A percentile compares a stretch with the other conserved stretches of the same genome.
phyloP scores from a whole-genome alignment of 106 monocot genomes.

The Platanthera guangdongensis region DNA sequence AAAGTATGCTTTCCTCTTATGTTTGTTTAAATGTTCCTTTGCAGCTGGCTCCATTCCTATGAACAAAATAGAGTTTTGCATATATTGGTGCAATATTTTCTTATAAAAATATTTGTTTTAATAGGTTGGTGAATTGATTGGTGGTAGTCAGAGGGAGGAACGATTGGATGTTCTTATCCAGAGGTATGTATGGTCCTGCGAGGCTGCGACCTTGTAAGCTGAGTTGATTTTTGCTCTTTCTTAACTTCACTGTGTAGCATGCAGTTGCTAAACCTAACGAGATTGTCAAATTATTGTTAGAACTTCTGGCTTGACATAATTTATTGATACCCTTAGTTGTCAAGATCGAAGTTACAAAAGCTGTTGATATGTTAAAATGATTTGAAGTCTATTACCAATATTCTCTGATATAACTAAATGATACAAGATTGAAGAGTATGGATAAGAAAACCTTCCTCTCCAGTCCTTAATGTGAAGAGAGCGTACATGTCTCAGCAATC shows the following conservation, averaged over 20 bases:
- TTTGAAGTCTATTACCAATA: too few relatives aligned
- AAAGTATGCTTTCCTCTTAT: constrained; percentile 30
- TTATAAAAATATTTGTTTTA: neutral
- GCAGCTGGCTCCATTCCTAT: neutral
- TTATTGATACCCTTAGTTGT: neutral
- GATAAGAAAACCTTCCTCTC: too few relatives aligned
- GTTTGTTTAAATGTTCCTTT: neutral
- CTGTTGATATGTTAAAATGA: neutral
- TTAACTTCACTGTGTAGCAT: neutral
- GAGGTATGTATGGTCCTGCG: constrained; percentile 38
- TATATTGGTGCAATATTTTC: neutral
- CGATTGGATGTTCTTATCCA: constrained; percentile 56
- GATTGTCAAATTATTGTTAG: neutral
- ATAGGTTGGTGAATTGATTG: constrained; percentile 91
- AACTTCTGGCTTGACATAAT: neutral
- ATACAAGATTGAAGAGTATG: too few relatives aligned
- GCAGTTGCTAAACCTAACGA: neutral
- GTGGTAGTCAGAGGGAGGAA: constrained; percentile 96
- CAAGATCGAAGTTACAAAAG: neutral
- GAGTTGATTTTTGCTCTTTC: neutral
- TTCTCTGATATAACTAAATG: too few relatives aligned
- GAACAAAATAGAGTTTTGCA: neutral
- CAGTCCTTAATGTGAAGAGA: too few relatives aligned
- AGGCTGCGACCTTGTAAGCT: neutral
- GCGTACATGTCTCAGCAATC: too few relatives aligned